Evolutionary conservation across 2,329 filamentous ascomycete genomes (phyloP), one percentile per base, ranked within the genome.

Genomic region (Dothiorella sarmentorum): DNA sequence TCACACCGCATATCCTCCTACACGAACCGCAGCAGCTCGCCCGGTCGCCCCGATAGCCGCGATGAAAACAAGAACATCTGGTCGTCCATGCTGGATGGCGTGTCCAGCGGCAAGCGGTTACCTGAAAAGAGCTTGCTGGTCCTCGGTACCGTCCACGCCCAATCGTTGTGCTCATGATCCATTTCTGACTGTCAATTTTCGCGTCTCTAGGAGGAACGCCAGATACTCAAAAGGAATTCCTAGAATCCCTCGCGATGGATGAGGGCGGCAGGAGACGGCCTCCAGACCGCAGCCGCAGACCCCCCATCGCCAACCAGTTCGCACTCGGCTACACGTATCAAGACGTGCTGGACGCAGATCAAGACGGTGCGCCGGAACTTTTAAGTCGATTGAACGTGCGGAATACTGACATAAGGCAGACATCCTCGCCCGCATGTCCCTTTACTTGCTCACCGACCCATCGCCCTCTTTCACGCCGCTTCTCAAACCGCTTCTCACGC

Each of bases 251-350:
- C 7, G 69, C 72, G 3, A 73, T 70, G 60, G 72, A 76, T 42
- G 62, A 67, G 15, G 61, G 68, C n/a, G 73, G 64, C 60, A 69
- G 66, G 24, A 67, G 75, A 78, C 65, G 85, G 82, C 73, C 80
- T 78, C 67, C 80, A 80, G 70, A 80, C 69, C 67, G 79, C 69
- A 65, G 66, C 68, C 73, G 65, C 71, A 82, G 83, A 61, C 88
- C 90, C 2, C 90, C 91, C 20, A 84, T 96, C 68, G 92, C 92
- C 58, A 97, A 97, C 70, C 89, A 88, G 70, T 96, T 96, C 74
- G 92, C 92, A 10, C 77, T 97, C 61, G 92, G 92, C 53, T 97
- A 97, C 72, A 96, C 92, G 56, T 97, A 96, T 75, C 91, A 95
- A 72, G 91, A 97, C 75, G 91, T 97, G 35, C 81, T 96, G 35